Conservation (phyloP, 2,329 filamentous ascomycete species). For the Sporothrix inflata region DNA sequence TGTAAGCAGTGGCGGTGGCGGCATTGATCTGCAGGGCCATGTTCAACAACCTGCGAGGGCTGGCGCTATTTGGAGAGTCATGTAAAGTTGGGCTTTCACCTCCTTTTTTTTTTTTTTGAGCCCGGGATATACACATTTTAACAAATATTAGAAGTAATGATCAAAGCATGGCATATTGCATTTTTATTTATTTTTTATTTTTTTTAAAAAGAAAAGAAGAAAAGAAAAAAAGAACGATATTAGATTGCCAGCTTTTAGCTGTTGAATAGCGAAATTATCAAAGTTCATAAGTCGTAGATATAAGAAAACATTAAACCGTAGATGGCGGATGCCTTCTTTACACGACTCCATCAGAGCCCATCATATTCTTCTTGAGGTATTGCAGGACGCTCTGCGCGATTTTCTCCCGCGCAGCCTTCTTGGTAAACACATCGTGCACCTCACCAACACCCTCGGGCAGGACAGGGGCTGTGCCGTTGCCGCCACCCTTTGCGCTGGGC, state of each 20-base stretch:
- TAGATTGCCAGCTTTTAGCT: neutral
- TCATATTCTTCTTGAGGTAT: conserved; percentile 38
- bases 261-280: neutral
- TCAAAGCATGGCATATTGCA: too few species aligned
- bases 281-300: neutral
- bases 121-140: too few species aligned
- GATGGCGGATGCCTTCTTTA: neutral
- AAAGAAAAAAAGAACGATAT: neutral
- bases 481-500: conserved; percentile 39
- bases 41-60: conserved; percentile 42
- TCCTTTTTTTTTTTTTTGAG: too few species aligned
- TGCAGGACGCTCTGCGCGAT: conserved; percentile 47
- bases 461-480: neutral
- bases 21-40: conserved; percentile 32
- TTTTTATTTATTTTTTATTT: too few species aligned
- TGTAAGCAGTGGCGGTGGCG: neutral
- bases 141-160: too few species aligned
- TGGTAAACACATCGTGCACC: conserved; percentile 43
- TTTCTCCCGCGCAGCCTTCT: conserved; percentile 43
- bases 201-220: neutral
- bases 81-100: conserved; percentile 33
- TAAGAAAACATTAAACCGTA: neutral
- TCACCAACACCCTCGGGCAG: conserved; percentile 42
- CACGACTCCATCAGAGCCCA: neutral
- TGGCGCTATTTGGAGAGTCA: conserved; percentile 54